Evolutionary conservation across 176 grass and related monocot genomes (phyloP).

Genomic region (Poa annua): DNA sequence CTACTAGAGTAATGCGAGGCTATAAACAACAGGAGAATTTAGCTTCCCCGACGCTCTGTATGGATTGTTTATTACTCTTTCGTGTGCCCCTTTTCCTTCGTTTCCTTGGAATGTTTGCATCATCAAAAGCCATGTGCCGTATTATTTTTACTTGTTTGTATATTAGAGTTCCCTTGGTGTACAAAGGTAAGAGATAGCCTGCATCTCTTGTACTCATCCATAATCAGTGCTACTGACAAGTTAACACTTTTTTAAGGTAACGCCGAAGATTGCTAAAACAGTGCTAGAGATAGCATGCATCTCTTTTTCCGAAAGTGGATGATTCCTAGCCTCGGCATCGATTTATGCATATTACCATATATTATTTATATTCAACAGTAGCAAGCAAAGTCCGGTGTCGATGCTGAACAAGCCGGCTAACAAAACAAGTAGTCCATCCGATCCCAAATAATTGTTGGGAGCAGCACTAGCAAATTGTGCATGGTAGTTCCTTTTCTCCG

Average conservation of each 20-base stretch:
- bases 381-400: too few species aligned
- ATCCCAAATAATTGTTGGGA: too few species aligned
- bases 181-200: neutral
- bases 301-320: neutral
- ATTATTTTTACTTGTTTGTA: slow-evolving; percentile 47
- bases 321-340: too few species aligned
- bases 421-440: too few species aligned
- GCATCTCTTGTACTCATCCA: slow-evolving; percentile 5
- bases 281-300: neutral
- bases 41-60: slow-evolving; percentile 29
- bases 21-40: slow-evolving; percentile 50
- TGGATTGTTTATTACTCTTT: slow-evolving; percentile 47
- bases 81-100: slow-evolving; percentile 14
- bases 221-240: neutral
- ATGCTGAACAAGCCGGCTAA: too few species aligned
- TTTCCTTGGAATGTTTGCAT: slow-evolving; percentile 74
- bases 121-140: slow-evolving; percentile 53
- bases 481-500: too few species aligned
- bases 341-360: too few species aligned
- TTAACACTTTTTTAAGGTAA: neutral
- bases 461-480: too few species aligned
- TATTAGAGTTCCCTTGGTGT: neutral
- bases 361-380: too few species aligned
- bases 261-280: neutral
- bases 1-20: slow-evolving; percentile 28